Evolutionary conservation across 176 grass and related monocot genomes (phyloP).

Genomic region (Miscanthus lutarioriparius): DNA sequence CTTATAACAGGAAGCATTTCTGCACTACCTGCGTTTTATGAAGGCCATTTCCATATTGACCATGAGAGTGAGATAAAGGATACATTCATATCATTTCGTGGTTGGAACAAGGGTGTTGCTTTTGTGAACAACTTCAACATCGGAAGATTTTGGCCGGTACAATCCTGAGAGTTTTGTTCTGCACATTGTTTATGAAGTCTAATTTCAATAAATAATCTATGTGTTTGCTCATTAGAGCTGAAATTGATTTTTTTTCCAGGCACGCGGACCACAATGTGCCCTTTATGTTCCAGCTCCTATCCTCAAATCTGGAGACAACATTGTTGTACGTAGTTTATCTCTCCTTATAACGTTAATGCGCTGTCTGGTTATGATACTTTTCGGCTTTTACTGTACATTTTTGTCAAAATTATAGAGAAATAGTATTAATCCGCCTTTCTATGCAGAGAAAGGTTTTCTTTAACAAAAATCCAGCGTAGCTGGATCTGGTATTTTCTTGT

Average conservation of each 20-base stretch:
- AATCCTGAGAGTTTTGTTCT: slow-evolving; percentile 18
- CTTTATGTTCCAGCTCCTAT: slow-evolving; percentile 86
- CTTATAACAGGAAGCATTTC: slow-evolving; percentile 46
- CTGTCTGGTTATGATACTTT: neutral
- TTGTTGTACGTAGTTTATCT: slow-evolving; percentile 55
- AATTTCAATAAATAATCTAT: neutral
- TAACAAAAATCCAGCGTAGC: neutral
- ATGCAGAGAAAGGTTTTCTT: neutral
- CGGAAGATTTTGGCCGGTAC: slow-evolving; percentile 97
- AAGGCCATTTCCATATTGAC: slow-evolving; percentile 69
- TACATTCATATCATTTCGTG: slow-evolving; percentile 94
- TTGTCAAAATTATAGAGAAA: neutral
- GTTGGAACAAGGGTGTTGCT: slow-evolving; percentile 94
- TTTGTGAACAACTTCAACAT: slow-evolving; percentile 98
- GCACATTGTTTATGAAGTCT: neutral
- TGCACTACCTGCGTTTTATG: slow-evolving; percentile 63
- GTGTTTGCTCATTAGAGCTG: slow-evolving; percentile 26
- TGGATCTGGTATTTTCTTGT: neutral
- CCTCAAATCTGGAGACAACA: slow-evolving; percentile 71
- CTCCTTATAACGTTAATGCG: neutral
- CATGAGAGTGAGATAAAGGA: slow-evolving; percentile 53
- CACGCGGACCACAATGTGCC: slow-evolving; percentile 75
- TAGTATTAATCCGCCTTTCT: neutral
- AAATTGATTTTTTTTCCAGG: slow-evolving; percentile 48
- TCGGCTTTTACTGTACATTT: neutral